These are phyloP conservation scores for Lepiota subincarnata DNA, from an alignment of 768 basidiomycete genomes.

Conservation along the genomic window DNA sequence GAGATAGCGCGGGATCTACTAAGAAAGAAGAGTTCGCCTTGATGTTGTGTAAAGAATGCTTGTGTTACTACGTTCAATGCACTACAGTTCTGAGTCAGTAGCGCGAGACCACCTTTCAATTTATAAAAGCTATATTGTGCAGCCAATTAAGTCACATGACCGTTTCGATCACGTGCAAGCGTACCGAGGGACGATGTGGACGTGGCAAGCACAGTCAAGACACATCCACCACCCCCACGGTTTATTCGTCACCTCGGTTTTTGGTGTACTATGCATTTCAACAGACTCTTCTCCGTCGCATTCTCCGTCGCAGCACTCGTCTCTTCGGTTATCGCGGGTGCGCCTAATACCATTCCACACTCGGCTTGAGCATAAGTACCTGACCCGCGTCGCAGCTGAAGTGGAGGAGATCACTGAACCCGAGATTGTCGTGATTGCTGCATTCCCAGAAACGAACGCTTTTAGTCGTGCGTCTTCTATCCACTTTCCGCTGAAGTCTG, in stretches of 20 bases:
- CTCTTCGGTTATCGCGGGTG: constrained; percentile 9
- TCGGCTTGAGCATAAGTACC: background rate
- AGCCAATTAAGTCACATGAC: background rate
- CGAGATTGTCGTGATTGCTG: constrained; percentile 49
- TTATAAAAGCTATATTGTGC: background rate
- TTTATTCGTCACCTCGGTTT: background rate
- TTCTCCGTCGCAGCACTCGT: constrained; percentile 6
- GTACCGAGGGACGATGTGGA: background rate
- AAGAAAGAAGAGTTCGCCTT: constrained; percentile 41
- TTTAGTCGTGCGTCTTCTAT: constrained; percentile 62
- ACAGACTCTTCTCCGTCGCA: background rate
- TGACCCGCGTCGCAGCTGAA: constrained; percentile 13
- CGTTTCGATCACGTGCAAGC: constrained; percentile 2
- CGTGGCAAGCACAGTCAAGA: constrained; percentile 6
- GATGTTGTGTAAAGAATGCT: background rate
- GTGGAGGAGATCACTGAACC: constrained; percentile 40
- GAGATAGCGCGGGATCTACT: constrained; percentile 68
- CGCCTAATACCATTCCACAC: background rate
- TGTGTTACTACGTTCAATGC: constrained; percentile 8
- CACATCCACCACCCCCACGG: constrained; percentile 1
- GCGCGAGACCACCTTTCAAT: no score
- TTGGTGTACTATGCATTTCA: constrained; percentile 2
- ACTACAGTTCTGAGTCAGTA: no score
- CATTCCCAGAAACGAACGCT: constrained; percentile 68
- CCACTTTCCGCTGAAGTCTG: background rate